These are phyloP conservation scores for Rhodomyrtus psidioides DNA, from an alignment of 441 rosid species.

Conservation along the genomic window DNA sequence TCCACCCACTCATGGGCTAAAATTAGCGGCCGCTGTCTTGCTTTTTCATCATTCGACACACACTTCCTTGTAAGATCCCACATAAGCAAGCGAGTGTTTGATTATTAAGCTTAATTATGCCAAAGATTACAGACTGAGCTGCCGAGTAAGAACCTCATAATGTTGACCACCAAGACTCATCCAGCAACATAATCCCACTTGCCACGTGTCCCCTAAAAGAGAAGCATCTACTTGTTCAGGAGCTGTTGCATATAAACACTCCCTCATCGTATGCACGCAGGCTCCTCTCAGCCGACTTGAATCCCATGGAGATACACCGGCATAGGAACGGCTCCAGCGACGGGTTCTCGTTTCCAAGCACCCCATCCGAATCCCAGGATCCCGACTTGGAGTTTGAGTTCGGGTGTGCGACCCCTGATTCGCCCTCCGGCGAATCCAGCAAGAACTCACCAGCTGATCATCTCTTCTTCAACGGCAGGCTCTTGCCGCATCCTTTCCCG, in stretches of 20 bases:
- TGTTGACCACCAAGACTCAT: conserved; percentile 17
- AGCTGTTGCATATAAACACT: not conserved
- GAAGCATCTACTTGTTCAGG: not conserved
- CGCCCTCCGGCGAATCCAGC: conserved; percentile 19
- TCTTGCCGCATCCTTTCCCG: conserved; percentile 71
- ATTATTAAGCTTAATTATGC: not conserved
- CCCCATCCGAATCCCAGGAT: conserved; percentile 17
- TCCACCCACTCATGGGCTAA: not conserved
- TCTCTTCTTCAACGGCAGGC: conserved; percentile 69
- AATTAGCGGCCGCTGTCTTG: not conserved
- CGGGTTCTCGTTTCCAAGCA: conserved; percentile 38
- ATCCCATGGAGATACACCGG: conserved; percentile 16
- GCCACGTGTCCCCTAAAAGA: not conserved
- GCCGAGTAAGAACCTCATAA: conserved; percentile 23
- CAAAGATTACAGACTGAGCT: conserved; percentile 14
- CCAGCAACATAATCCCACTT: not conserved
- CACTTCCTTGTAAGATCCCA: conserved; percentile 12
- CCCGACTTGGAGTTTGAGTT: conserved; percentile 58
- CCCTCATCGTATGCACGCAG: not conserved
- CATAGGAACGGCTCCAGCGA: conserved; percentile 17
- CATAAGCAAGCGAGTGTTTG: conserved; percentile 8
- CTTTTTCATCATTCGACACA: conserved; percentile 15
- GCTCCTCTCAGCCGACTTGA: not conserved
- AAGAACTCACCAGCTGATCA: conserved; percentile 76
- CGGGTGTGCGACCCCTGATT: conserved; percentile 47